These are phyloP conservation scores for Chrysosporium keratinophilum DNA, from an alignment of 2,329 filamentous ascomycete species.

Conservation along the genomic window DNA sequence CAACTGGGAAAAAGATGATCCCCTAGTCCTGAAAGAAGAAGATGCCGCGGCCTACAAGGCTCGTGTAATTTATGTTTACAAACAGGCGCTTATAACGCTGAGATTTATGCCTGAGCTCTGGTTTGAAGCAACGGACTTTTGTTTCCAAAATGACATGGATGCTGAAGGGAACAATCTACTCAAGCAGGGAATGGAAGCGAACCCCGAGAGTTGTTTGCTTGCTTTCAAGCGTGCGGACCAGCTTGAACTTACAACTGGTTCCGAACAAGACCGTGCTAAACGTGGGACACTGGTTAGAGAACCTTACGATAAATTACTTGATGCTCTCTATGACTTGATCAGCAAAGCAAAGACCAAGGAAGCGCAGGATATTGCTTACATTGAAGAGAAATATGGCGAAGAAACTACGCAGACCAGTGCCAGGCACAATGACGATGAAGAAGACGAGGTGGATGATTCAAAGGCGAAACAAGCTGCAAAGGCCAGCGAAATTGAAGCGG, in stretches of 20 bases:
- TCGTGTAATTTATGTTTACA: slow-evolving; percentile 81
- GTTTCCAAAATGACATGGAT: slow-evolving; percentile 63
- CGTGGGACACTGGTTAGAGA: slow-evolving; percentile 65
- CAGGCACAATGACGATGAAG: slow-evolving; percentile 40
- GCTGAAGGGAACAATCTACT: slow-evolving; percentile 69
- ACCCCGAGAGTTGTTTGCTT: slow-evolving; percentile 85
- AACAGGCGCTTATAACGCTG: slow-evolving; percentile 83
- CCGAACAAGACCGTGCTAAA: slow-evolving; percentile 57
- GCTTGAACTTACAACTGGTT: slow-evolving; percentile 65
- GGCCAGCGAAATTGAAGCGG: slow-evolving; percentile 45
- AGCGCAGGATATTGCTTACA: slow-evolving; percentile 47
- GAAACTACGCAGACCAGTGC: slow-evolving; percentile 29
- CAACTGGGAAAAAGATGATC: slow-evolving; percentile 87
- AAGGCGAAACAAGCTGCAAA: slow-evolving; percentile 44
- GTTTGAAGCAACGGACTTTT: slow-evolving; percentile 92
- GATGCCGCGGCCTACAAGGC: slow-evolving; percentile 64
- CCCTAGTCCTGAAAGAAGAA: slow-evolving; percentile 72
- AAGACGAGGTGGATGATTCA: slow-evolving; percentile 37
- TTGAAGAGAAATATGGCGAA: slow-evolving; percentile 45
- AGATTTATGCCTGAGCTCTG: slow-evolving; percentile 94
- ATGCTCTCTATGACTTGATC: slow-evolving; percentile 78
- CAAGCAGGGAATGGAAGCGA: slow-evolving; percentile 70
- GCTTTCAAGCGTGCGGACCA: slow-evolving; percentile 83
- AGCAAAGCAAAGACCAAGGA: slow-evolving; percentile 60
- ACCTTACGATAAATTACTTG: slow-evolving; percentile 71